A percentile compares a stretch with the other conserved stretches of the same genome.
Conservation (phyloP, 495 filamentous ascomycete genomes). For the Daldinia childiae region DNA sequence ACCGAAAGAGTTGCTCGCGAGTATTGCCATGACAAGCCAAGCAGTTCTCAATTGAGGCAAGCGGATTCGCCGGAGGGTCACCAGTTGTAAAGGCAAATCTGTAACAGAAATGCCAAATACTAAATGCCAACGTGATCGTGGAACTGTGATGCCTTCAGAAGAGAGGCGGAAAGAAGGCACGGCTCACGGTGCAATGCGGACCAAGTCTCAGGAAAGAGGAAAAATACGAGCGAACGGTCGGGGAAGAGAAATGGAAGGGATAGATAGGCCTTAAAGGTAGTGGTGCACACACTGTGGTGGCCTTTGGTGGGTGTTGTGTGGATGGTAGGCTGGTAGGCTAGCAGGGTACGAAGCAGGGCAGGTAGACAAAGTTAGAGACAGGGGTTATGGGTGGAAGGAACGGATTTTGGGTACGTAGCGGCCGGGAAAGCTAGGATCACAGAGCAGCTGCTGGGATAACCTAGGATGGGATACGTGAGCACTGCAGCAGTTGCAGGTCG, state of each 20-base stretch:
- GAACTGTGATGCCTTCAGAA: conserved; percentile 33
- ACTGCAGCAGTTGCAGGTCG: conserved; percentile 29
- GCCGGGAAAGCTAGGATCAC: conserved; percentile 20
- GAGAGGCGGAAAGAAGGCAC: conserved; percentile 31
- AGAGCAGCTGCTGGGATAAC: background rate
- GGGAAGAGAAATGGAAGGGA: conserved; percentile 26
- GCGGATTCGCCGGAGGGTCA: conserved; percentile 11
- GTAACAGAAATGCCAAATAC: conserved; percentile 6
- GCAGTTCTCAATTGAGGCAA: conserved; percentile 24
- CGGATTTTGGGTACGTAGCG: conserved; percentile 33
- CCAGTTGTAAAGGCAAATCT: conserved; percentile 19
- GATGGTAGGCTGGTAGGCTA: conserved; percentile 33
- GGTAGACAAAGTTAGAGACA: conserved; percentile 34
- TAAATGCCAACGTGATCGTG: conserved; percentile 15
- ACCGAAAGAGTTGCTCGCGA: conserved; percentile 28
- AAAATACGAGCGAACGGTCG: conserved; percentile 31
- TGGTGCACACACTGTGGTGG: conserved; percentile 10
- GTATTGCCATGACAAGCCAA: conserved; percentile 41
- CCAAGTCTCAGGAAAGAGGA: conserved; percentile 29
- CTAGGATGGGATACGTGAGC: conserved; percentile 8
- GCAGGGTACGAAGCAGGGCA: conserved; percentile 42
- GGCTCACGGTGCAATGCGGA: conserved; percentile 37
- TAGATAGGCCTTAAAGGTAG: conserved; percentile 41
- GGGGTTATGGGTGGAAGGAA: conserved; percentile 35
- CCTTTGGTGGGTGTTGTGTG: conserved; percentile 24